Conservation (phyloP, 768 basidiomycete species). For the Boletus subparvulus region DNA sequence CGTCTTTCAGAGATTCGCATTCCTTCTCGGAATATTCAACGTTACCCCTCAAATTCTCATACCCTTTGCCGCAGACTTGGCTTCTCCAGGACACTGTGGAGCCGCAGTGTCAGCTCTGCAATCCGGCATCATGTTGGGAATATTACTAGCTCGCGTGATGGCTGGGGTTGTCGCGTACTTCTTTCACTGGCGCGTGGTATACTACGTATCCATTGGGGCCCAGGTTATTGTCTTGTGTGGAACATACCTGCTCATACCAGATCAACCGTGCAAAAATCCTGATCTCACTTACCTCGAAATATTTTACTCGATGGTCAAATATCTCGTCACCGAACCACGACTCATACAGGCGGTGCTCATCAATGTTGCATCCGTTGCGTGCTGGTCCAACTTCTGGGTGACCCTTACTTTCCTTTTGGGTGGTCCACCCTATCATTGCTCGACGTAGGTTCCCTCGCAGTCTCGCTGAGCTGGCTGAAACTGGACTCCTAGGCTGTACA, state of each 20-base stretch:
- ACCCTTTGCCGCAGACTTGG: constrained; percentile 46
- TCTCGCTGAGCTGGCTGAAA: neutral
- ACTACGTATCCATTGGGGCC: constrained; percentile 40
- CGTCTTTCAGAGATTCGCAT: constrained; percentile 36
- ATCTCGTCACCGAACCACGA: constrained; percentile 40
- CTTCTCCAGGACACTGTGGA: constrained; percentile 26
- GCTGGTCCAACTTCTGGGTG: constrained; percentile 36
- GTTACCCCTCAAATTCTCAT: constrained; percentile 40
- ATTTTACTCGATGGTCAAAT: constrained; percentile 40
- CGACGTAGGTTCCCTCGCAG: constrained; percentile 22
- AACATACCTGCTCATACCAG: constrained; percentile 37
- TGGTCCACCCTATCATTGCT: constrained; percentile 37
- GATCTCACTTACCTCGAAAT: constrained; percentile 35
- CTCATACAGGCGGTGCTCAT: constrained; percentile 34
- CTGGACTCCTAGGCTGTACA: constrained; percentile 21
- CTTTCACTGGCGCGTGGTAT: constrained; percentile 40
- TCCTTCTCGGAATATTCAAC: constrained; percentile 39
- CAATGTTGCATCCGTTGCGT: constrained; percentile 25
- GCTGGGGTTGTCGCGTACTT: constrained; percentile 41
- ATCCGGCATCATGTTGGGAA: constrained; percentile 26
- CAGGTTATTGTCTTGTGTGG: constrained; percentile 29
- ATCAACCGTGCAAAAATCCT: constrained; percentile 39
- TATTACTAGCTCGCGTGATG: constrained; percentile 30
- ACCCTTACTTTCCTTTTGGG: constrained; percentile 45
- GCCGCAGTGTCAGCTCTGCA: constrained; percentile 32